A percentile compares a stretch with the other conserved stretches of the same genome.
Conservation (phyloP, 331 rosid species). For the Malus hybrid region DNA sequence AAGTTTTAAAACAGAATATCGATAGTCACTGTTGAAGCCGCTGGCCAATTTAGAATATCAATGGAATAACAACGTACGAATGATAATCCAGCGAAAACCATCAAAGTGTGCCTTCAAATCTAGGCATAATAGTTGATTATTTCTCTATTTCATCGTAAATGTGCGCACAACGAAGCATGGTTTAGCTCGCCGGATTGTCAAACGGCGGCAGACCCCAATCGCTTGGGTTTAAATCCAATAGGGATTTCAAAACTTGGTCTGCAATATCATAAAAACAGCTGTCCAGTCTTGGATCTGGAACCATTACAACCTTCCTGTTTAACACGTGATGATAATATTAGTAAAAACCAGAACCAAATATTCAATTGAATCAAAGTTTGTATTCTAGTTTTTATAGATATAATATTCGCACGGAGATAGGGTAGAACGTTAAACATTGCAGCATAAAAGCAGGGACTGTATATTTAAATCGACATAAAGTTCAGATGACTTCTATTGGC, state of each 20-base stretch:
- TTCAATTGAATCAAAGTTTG: neutral
- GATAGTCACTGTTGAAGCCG: neutral
- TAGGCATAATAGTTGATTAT: neutral
- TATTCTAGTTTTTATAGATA: neutral
- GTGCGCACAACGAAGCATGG: neutral
- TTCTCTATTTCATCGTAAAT: neutral
- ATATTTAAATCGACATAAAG: neutral
- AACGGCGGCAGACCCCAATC: constrained; percentile 91
- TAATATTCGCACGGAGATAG: neutral
- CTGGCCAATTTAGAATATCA: neutral
- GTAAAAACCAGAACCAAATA: constrained; percentile 12
- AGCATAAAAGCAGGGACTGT: neutral
- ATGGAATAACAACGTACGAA: neutral
- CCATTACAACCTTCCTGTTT: constrained; percentile 74
- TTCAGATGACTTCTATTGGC: neutral
- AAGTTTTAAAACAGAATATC: neutral
- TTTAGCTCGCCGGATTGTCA: constrained; percentile 46
- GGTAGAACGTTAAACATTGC: neutral
- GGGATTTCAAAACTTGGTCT: constrained; percentile 66
- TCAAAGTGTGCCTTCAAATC: neutral
- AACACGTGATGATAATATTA: neutral
- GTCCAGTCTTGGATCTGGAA: constrained; percentile 88
- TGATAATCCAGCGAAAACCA: neutral
- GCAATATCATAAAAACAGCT: constrained; percentile 51
- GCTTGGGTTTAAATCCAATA: constrained; percentile 70